phyloP scores from a whole-genome alignment of 78 protist genomes.

The Mantamonas sphyraenae region DNA sequence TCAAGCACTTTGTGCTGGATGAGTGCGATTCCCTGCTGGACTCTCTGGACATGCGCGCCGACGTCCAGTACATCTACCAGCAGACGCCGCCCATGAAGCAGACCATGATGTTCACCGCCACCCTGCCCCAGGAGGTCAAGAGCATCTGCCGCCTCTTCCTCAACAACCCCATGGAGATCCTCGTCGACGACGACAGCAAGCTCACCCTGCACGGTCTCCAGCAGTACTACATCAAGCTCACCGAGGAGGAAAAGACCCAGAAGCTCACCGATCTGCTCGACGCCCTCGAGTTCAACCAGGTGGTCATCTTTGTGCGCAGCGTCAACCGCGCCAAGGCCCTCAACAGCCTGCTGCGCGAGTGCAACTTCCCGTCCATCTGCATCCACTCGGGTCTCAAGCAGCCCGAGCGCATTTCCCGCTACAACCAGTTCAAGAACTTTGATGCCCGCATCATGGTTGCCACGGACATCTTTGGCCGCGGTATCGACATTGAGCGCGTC shows the following conservation, averaged over 20 bases:
- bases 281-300: slow-evolving; percentile 94
- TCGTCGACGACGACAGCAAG: slow-evolving; percentile 86
- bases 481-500: slow-evolving; percentile 97
- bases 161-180: slow-evolving; percentile 83
- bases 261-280: slow-evolving; percentile 93
- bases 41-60: slow-evolving; percentile 82
- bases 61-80: slow-evolving; percentile 91
- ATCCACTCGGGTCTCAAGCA: slow-evolving; percentile 79
- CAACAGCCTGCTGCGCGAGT: slow-evolving; percentile 58
- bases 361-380: slow-evolving; percentile 86
- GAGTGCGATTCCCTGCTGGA: slow-evolving; percentile 96
- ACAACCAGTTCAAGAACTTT: slow-evolving; percentile 88
- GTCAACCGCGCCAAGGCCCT: slow-evolving; percentile 67
- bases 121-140: slow-evolving; percentile 76
- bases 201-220: slow-evolving; percentile 94
- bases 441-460: slow-evolving; percentile 91
- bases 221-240: slow-evolving; percentile 89
- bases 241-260: slow-evolving; percentile 83
- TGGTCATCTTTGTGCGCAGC: slow-evolving; percentile 90
- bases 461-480: slow-evolving; percentile 97
- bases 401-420: slow-evolving; percentile 51
- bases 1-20: slow-evolving; percentile 95
- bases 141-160: slow-evolving; percentile 85
- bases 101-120: slow-evolving; percentile 99
- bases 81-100: slow-evolving; percentile 89